These are phyloP conservation scores for Mycena pura DNA, from an alignment of 768 basidiomycete species.

Conservation along the genomic window DNA sequence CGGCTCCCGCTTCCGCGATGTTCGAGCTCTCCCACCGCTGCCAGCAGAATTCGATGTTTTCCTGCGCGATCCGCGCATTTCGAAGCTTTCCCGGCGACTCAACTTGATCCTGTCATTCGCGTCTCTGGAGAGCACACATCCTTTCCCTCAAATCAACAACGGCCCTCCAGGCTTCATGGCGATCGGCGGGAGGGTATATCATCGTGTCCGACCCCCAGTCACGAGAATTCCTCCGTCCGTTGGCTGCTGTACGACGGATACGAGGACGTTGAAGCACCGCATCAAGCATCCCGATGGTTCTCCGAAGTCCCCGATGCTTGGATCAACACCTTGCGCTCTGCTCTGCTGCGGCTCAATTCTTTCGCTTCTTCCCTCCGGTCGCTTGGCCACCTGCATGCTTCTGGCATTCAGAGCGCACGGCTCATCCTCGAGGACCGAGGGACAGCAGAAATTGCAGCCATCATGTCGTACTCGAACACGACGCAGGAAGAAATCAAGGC, in stretches of 20 bases:
- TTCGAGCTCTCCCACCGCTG: conserved; percentile 27
- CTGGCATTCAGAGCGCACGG: background rate
- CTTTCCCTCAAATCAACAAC: conserved; percentile 18
- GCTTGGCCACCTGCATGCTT: background rate
- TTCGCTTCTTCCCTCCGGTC: background rate
- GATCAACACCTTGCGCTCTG: background rate
- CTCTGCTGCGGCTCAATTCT: background rate
- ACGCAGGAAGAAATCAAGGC: conserved; percentile 10
- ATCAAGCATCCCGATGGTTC: background rate
- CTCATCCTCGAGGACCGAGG: conserved; percentile 24
- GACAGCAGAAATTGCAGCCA: conserved; percentile 25
- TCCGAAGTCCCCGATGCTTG: background rate
- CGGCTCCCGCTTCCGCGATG: conserved; percentile 17
- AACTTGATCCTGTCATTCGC: conserved; percentile 36
- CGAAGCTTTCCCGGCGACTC: conserved; percentile 26
- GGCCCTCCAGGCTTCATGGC: conserved; percentile 15
- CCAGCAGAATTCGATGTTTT: conserved; percentile 23
- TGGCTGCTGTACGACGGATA: conserved; percentile 36
- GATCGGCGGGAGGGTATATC: conserved; percentile 31
- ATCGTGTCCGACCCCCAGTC: conserved; percentile 27
- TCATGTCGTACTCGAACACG: too few species aligned
- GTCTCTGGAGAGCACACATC: conserved; percentile 24
- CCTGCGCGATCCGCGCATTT: conserved; percentile 25
- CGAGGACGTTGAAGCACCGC: background rate
- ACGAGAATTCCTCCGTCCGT: conserved; percentile 25